phyloP scores from a whole-genome alignment of 768 basidiomycete genomes.

The Ramaria sp. region DNA sequence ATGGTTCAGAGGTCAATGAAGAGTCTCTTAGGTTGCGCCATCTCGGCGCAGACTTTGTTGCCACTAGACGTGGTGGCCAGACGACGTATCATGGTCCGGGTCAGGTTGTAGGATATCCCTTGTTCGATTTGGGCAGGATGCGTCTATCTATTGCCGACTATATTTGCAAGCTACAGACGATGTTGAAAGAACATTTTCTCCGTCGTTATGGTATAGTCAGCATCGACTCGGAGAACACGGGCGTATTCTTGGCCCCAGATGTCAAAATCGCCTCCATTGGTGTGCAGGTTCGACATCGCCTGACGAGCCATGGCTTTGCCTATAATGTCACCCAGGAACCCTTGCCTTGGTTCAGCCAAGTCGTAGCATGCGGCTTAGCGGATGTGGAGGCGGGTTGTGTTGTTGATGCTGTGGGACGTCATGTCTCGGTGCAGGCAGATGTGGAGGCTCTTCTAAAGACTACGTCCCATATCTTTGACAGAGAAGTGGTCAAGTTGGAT shows the following conservation, averaged over 20 bases:
- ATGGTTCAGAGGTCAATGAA: constrained; percentile 36
- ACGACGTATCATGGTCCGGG: constrained; percentile 97
- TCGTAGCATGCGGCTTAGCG: constrained; percentile 85
- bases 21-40: constrained; percentile 57
- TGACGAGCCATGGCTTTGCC: constrained; percentile 93
- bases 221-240: constrained; percentile 70
- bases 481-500: not conserved
- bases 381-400: constrained; percentile 75
- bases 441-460: not conserved
- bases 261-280: constrained; percentile 94
- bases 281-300: constrained; percentile 87
- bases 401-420: constrained; percentile 29
- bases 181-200: constrained; percentile 52
- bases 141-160: constrained; percentile 68
- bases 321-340: constrained; percentile 83
- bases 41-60: constrained; percentile 82
- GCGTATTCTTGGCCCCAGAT: constrained; percentile 71
- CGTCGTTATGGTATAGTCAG: constrained; percentile 48
- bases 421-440: not conserved
- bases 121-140: constrained; percentile 80
- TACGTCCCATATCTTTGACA: not conserved
- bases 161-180: constrained; percentile 71
- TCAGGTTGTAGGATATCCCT: constrained; percentile 91
- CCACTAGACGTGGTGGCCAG: constrained; percentile 80
- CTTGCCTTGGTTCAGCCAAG: constrained; percentile 70